A percentile compares a stretch with the other conserved stretches of the same genome.
Evolutionary conservation across 2,329 filamentous ascomycete genomes (phyloP).

Genomic region (Sporothrix euskadiensis): DNA sequence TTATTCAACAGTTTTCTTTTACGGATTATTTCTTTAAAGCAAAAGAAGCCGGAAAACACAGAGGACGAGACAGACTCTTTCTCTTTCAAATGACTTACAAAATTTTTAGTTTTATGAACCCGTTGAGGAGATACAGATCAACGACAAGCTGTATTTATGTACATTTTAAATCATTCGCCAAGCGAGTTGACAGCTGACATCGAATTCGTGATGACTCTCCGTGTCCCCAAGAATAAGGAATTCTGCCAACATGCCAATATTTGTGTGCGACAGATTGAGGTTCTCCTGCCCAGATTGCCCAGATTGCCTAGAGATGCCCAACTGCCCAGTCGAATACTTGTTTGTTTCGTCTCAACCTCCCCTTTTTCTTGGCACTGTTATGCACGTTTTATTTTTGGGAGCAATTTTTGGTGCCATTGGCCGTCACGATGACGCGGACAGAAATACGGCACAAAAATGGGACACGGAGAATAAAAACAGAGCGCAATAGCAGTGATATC

Average conservation of each 20-base stretch:
- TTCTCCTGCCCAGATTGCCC: slow-evolving; percentile 1
- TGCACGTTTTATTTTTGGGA: slow-evolving; percentile 20
- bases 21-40: no score
- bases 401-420: not conserved
- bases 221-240: no score
- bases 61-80: no score
- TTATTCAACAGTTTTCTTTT: not conserved
- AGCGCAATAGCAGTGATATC: not conserved
- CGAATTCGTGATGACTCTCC: not conserved
- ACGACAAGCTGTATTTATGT: no score
- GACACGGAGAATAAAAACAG: not conserved
- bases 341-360: not conserved
- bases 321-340: not conserved
- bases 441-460: not conserved
- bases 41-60: no score
- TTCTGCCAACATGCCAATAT: not conserved
- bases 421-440: not conserved
- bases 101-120: no score
- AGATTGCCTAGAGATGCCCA: slow-evolving; percentile 2
- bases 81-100: no score
- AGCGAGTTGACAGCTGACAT: no score
- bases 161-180: no score
- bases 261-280: not conserved
- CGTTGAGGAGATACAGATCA: no score
- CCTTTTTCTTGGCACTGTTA: slow-evolving; percentile 15